A percentile compares a stretch with the other conserved stretches of the same genome.
phyloP scores from a whole-genome alignment of 768 basidiomycete genomes.

The Panaeolus papilionaceus region DNA sequence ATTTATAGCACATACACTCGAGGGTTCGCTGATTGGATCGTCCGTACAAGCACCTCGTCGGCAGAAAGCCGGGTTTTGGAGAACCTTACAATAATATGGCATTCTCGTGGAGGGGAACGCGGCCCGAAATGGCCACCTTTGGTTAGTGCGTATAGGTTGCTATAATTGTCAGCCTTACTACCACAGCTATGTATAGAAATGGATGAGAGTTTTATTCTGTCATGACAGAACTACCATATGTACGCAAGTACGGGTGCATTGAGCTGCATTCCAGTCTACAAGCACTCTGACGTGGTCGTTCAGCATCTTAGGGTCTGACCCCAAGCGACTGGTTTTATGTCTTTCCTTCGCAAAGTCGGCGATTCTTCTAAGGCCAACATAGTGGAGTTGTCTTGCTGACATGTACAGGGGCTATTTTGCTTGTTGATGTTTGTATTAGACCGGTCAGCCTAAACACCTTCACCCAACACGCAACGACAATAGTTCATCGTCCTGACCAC shows the following conservation, averaged over 20 bases:
- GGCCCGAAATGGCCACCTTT: not conserved
- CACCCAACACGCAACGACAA: not conserved
- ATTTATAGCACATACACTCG: too few species aligned
- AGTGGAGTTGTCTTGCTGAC: not conserved
- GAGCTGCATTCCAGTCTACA: too few species aligned
- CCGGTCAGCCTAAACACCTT: not conserved
- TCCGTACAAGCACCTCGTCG: too few species aligned
- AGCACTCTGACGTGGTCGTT: too few species aligned
- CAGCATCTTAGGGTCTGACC: too few species aligned
- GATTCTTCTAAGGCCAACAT: too few species aligned
- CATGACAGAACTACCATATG: not conserved
- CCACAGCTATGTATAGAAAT: not conserved
- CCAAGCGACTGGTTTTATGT: too few species aligned
- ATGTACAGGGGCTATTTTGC: not conserved
- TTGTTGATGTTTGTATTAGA: not conserved
- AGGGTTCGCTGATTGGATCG: too few species aligned
- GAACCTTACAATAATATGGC: too few species aligned
- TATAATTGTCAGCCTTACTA: not conserved
- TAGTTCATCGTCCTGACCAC: not conserved
- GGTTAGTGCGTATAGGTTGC: not conserved
- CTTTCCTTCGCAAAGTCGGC: too few species aligned
- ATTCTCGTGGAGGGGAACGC: too few species aligned
- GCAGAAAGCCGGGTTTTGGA: too few species aligned
- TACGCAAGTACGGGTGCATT: not conserved
- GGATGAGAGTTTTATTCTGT: not conserved